Evolutionary conservation across 257 asterid species (phyloP).

Genomic region (Ligustrum vulgare): DNA sequence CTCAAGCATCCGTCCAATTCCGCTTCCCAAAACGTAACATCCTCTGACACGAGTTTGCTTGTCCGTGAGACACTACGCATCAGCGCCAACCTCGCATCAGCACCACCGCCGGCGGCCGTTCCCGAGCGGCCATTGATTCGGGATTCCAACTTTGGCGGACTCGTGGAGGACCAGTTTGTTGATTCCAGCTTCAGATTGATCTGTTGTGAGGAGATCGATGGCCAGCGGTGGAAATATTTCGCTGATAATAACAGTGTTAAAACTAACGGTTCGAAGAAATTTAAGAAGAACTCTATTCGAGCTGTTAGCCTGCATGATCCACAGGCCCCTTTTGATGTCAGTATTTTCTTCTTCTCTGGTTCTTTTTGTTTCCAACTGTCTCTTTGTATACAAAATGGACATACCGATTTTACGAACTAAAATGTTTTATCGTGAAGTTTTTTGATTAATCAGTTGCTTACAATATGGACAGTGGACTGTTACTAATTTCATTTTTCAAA

Average conservation of each 20-base stretch:
- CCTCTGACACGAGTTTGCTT: slow-evolving; percentile 71
- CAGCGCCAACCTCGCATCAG: slow-evolving; percentile 95
- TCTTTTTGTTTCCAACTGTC: background rate
- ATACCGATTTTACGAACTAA: background rate
- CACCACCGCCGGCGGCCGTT: slow-evolving; percentile 41
- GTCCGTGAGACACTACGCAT: slow-evolving; percentile 95
- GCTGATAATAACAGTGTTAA: slow-evolving; percentile 40
- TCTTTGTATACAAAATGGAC: background rate
- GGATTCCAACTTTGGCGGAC: slow-evolving; percentile 59
- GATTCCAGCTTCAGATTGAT: slow-evolving; percentile 79
- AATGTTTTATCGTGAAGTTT: background rate
- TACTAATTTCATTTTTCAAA: background rate
- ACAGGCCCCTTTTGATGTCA: slow-evolving; percentile 72
- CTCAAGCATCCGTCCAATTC: slow-evolving; percentile 60
- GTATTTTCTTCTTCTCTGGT: slow-evolving; percentile 22
- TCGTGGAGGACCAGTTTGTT: slow-evolving; percentile 54
- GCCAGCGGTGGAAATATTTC: slow-evolving; percentile 80
- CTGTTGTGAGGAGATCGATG: slow-evolving; percentile 92
- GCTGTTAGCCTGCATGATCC: slow-evolving; percentile 79
- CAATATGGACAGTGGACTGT: background rate
- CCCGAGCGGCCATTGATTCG: slow-evolving; percentile 31
- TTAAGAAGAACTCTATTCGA: slow-evolving; percentile 68
- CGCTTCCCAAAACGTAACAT: slow-evolving; percentile 62
- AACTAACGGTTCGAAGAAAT: slow-evolving; percentile 36
- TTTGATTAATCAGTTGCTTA: background rate